These are phyloP conservation scores for Curvularia lunata DNA, from an alignment of 2,329 filamentous ascomycete genomes.

Conservation along the genomic window DNA sequence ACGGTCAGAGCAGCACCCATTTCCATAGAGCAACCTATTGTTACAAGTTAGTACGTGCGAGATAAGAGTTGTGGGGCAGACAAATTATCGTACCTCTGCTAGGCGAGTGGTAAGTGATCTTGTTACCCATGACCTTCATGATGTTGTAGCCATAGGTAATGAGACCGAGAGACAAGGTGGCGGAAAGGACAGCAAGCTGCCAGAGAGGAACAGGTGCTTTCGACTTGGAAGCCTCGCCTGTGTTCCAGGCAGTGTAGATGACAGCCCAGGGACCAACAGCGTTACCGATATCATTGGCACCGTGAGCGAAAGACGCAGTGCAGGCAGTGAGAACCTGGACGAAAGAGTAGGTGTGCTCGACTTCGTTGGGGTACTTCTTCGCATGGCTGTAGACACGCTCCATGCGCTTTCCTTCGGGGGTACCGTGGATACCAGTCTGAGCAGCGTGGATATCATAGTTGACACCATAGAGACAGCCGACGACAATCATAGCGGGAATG, in stretches of 20 bases:
- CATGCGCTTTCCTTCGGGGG: slow-evolving; percentile 76
- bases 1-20: slow-evolving; percentile 80
- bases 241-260: slow-evolving; percentile 51
- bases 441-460: slow-evolving; percentile 84
- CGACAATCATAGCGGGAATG: slow-evolving; percentile 70
- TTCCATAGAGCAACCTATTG: slow-evolving; percentile 70
- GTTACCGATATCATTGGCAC: slow-evolving; percentile 69
- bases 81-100: slow-evolving; percentile 48
- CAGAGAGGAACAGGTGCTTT: slow-evolving; percentile 74
- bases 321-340: slow-evolving; percentile 59
- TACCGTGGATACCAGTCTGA: slow-evolving; percentile 72
- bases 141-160: slow-evolving; percentile 83
- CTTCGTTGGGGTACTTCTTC: slow-evolving; percentile 48
- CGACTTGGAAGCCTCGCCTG: slow-evolving; percentile 67
- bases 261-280: slow-evolving; percentile 48
- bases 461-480: slow-evolving; percentile 72
- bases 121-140: slow-evolving; percentile 87
- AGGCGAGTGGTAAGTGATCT: slow-evolving; percentile 73
- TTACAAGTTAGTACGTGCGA: slow-evolving; percentile 12
- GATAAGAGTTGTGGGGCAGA: neutral
- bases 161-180: slow-evolving; percentile 68
- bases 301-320: slow-evolving; percentile 61
- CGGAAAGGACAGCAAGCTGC: slow-evolving; percentile 74
- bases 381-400: slow-evolving; percentile 65
- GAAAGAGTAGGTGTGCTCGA: slow-evolving; percentile 54